These are phyloP conservation scores for Uronychia binucleata DNA, from an alignment of 73 alveolate species.

Conservation along the genomic window DNA sequence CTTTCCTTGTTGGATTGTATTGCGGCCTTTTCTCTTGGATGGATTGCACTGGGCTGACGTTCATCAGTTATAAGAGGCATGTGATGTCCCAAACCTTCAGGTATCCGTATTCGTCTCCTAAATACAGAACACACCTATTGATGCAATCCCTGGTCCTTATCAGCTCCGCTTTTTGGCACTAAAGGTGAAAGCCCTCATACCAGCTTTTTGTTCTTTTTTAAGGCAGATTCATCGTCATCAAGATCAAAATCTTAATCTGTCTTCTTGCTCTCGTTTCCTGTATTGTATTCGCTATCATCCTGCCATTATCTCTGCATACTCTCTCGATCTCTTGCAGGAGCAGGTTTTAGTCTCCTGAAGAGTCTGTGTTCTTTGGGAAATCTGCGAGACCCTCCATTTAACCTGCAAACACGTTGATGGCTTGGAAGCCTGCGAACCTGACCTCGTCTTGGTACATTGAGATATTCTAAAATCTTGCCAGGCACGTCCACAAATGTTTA, in stretches of 20 bases:
- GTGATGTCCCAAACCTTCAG: conserved; percentile 40
- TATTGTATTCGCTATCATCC: too few relatives aligned
- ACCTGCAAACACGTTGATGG: background rate
- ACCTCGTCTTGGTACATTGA: background rate
- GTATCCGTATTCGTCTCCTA: conserved; percentile 58
- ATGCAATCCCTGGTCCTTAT: background rate
- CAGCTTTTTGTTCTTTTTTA: background rate
- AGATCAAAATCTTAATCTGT: background rate
- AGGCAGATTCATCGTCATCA: background rate
- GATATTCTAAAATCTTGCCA: background rate
- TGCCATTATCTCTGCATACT: too few relatives aligned
- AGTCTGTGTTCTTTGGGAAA: too few relatives aligned
- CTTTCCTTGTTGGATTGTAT: conserved; percentile 60
- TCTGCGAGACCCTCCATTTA: background rate
- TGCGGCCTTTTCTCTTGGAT: conserved; percentile 26
- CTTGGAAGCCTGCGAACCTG: background rate
- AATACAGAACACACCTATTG: background rate
- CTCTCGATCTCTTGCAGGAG: too few relatives aligned
- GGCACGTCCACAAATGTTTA: background rate
- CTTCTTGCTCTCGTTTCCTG: too few relatives aligned
- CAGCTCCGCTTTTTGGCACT: too few relatives aligned
- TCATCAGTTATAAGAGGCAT: background rate
- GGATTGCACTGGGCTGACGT: background rate
- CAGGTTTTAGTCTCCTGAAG: too few relatives aligned
- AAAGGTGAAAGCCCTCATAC: background rate